These are phyloP conservation scores for Rhododendron mucronatum DNA, from an alignment of 148 eudicot species.

Conservation along the genomic window DNA sequence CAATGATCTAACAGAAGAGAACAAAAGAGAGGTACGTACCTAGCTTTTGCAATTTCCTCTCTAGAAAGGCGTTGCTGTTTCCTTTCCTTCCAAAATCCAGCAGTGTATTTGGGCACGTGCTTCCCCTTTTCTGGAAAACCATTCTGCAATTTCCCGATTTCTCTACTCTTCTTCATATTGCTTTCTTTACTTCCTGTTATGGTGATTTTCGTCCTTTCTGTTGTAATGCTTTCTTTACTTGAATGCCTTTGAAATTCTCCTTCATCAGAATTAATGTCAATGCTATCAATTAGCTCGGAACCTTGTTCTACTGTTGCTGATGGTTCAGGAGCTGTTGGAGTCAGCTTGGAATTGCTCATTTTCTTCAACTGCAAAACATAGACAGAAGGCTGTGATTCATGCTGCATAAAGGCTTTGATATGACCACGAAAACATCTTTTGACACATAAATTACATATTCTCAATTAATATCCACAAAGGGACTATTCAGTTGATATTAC, in stretches of 20 bases:
- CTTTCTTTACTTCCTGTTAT: not conserved
- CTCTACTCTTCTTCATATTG: slow-evolving; percentile 2
- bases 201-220: not conserved
- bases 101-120: not conserved
- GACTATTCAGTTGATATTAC: not conserved
- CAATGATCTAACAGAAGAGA: not conserved
- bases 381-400: no score
- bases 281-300: slow-evolving; percentile 17
- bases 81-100: not conserved
- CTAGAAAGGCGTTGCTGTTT: slow-evolving; percentile 2
- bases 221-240: slow-evolving; percentile 11
- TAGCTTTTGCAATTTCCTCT: slow-evolving; percentile 10
- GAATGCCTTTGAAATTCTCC: slow-evolving; percentile 23
- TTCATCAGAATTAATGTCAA: slow-evolving; percentile 19
- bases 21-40: not conserved
- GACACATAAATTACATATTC: not conserved
- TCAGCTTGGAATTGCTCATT: slow-evolving; percentile 60
- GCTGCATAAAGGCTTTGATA: not conserved
- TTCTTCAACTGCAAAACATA: slow-evolving; percentile 66
- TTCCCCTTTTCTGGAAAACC: not conserved
- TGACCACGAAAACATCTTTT: not conserved
- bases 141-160: slow-evolving; percentile 13
- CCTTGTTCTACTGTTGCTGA: slow-evolving; percentile 37
- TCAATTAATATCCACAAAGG: not conserved
- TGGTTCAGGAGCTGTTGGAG: slow-evolving; percentile 28